These are phyloP conservation scores for Saccharomyces pastorianus DNA, from an alignment of 1,139 yeast species.

Conservation along the genomic window DNA sequence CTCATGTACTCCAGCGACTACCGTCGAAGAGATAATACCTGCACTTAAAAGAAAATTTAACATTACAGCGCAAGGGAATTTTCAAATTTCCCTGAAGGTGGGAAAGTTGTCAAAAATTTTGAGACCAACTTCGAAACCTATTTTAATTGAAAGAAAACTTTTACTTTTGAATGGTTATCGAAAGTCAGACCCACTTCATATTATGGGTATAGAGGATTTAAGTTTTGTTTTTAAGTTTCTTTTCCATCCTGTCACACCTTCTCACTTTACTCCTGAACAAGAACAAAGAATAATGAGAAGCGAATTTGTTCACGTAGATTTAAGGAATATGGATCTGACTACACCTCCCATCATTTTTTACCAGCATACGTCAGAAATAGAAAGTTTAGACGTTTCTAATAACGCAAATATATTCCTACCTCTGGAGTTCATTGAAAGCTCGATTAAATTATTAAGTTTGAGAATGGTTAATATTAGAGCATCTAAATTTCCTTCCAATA, in stretches of 20 bases:
- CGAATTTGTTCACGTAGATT: conserved; percentile 64
- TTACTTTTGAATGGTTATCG: conserved; percentile 73
- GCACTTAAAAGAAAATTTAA: conserved; percentile 63
- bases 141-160: conserved; percentile 66
- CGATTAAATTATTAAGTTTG: conserved; percentile 60
- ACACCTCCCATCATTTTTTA: conserved; percentile 83
- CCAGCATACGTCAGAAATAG: conserved; percentile 75
- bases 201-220: conserved; percentile 80
- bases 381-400: conserved; percentile 72
- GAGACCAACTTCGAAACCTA: conserved; percentile 67
- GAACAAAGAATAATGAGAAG: conserved; percentile 54
- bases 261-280: conserved; percentile 60
- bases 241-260: conserved; percentile 61
- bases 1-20: conserved; percentile 62
- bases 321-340: conserved; percentile 67
- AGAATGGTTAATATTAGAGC: conserved; percentile 69
- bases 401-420: conserved; percentile 84
- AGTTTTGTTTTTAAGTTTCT: conserved; percentile 81
- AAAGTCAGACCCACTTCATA: conserved; percentile 64
- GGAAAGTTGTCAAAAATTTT: conserved; percentile 75
- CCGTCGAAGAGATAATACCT: conserved; percentile 65
- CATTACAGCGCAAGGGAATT: conserved; percentile 59
- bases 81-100: conserved; percentile 68
- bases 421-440: conserved; percentile 75
- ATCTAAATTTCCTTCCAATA: conserved; percentile 62